Evolutionary conservation across 306 rosid species (phyloP).

Genomic region (Rubus idaeus): DNA sequence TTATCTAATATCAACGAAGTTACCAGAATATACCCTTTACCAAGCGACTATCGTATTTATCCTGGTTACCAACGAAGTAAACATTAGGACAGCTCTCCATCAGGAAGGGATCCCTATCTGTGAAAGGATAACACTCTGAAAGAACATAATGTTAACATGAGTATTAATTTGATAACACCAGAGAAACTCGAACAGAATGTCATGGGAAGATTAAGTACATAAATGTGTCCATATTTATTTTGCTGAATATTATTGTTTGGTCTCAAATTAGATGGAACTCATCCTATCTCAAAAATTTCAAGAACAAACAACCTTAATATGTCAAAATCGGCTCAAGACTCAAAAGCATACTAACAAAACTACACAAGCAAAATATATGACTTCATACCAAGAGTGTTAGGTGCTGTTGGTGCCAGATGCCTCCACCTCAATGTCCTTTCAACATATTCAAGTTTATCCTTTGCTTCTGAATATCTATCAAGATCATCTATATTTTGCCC

Average conservation of each 20-base stretch:
- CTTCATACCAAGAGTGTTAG: slow-evolving; percentile 85
- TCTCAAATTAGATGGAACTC: slow-evolving; percentile 21
- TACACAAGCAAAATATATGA: neutral
- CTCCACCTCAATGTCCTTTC: slow-evolving; percentile 96
- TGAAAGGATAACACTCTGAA: slow-evolving; percentile 93
- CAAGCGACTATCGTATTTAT: slow-evolving; percentile 65
- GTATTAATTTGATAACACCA: slow-evolving; percentile 12
- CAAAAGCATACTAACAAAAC: neutral
- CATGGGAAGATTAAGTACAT: slow-evolving; percentile 1
- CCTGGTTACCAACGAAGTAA: slow-evolving; percentile 88
- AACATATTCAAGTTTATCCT: slow-evolving; percentile 78
- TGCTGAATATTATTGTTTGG: slow-evolving; percentile 12
- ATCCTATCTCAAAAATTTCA: slow-evolving; percentile 11
- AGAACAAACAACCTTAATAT: slow-evolving; percentile 17
- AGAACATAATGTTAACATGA: slow-evolving; percentile 18
- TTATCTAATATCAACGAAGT: slow-evolving; percentile 15
- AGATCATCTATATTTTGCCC: slow-evolving; percentile 93
- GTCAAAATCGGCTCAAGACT: neutral
- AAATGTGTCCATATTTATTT: neutral
- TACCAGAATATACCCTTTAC: slow-evolving; percentile 55
- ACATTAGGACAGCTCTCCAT: slow-evolving; percentile 90
- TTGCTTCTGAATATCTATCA: slow-evolving; percentile 79
- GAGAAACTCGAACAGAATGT: neutral
- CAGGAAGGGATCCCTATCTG: slow-evolving; percentile 86
- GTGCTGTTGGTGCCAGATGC: slow-evolving; percentile 98